Evolutionary conservation across 192 early-diverging fungal genomes (phyloP).

Genomic region (Podila verticillata): DNA sequence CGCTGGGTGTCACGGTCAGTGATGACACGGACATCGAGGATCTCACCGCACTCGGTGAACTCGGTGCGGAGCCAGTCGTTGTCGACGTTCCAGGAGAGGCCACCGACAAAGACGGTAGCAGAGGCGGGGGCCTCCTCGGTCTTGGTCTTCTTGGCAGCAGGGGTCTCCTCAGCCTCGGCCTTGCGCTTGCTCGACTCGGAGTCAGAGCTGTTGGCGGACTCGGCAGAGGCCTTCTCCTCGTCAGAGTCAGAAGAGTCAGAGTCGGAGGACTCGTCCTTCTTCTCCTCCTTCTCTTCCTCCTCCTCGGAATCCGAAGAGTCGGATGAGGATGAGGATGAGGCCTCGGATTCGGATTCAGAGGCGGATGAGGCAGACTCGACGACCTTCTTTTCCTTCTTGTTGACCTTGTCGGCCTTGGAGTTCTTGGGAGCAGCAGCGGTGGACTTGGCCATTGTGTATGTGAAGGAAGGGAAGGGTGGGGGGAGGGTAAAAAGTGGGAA

Average conservation of each 20-base stretch:
- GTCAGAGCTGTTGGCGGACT: constrained; percentile 29
- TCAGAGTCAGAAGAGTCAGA: constrained; percentile 31
- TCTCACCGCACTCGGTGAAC: constrained; percentile 72
- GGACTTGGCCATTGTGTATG: constrained; percentile 29
- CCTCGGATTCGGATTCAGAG: constrained; percentile 29
- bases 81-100: constrained; percentile 70
- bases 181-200: constrained; percentile 55
- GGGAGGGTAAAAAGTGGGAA: background rate
- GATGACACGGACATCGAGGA: constrained; percentile 77
- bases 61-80: constrained; percentile 71
- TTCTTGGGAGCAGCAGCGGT: constrained; percentile 23
- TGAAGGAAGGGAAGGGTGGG: background rate
- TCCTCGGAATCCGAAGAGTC: constrained; percentile 46
- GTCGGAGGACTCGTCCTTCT: constrained; percentile 37
- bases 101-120: constrained; percentile 73
- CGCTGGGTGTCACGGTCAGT: constrained; percentile 69
- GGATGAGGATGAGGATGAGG: constrained; percentile 15
- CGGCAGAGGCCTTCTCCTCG: constrained; percentile 40
- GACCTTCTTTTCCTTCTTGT: constrained; percentile 47
- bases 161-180: constrained; percentile 46
- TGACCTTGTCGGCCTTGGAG: constrained; percentile 36
- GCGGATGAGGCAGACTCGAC: constrained; percentile 47
- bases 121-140: constrained; percentile 31
- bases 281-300: constrained; percentile 40
- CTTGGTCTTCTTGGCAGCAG: constrained; percentile 50